Evolutionary conservation across 2,329 filamentous ascomycete genomes (phyloP).

Genomic region (Stachybotrys chlorohalonatus): DNA sequence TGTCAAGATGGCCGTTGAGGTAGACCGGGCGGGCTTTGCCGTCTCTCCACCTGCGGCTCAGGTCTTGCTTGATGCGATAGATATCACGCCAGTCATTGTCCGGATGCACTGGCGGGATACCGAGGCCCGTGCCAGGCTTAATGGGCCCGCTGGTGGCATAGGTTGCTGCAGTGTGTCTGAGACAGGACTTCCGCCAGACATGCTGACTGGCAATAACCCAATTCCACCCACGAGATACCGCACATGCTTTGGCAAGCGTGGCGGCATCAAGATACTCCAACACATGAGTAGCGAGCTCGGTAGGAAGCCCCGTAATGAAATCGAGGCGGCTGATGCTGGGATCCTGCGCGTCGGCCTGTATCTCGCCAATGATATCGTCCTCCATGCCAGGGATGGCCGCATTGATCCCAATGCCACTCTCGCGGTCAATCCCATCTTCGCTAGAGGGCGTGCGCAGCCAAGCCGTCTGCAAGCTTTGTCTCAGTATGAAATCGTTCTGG

Average conservation of each 20-base stretch:
- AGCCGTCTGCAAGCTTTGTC: constrained; percentile 27
- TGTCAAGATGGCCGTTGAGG: constrained; percentile 87
- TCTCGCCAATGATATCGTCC: constrained; percentile 24
- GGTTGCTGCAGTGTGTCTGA: constrained; percentile 50
- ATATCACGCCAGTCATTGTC: constrained; percentile 79
- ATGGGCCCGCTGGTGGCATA: constrained; percentile 49
- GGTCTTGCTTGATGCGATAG: constrained; percentile 65
- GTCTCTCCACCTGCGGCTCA: constrained; percentile 72
- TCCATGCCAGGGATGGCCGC: constrained; percentile 34
- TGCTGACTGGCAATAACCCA: constrained; percentile 40
- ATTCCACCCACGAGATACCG: constrained; percentile 44
- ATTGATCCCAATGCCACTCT: constrained; percentile 56
- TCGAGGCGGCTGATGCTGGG: constrained; percentile 44
- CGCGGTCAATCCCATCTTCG: constrained; percentile 46
- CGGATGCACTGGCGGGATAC: constrained; percentile 44
- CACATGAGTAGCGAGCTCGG: constrained; percentile 51
- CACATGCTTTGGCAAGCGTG: constrained; percentile 37
- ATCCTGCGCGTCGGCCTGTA: constrained; percentile 21
- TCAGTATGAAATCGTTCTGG: constrained; percentile 41
- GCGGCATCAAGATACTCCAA: constrained; percentile 46
- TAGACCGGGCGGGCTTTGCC: constrained; percentile 77
- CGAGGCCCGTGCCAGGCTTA: constrained; percentile 44
- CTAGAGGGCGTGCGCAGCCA: constrained; percentile 29
- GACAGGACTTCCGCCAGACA: constrained; percentile 55
- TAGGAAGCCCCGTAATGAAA: constrained; percentile 46